Conservation (phyloP, 2,329 filamentous ascomycete species). For the Penicillium sp. region DNA sequence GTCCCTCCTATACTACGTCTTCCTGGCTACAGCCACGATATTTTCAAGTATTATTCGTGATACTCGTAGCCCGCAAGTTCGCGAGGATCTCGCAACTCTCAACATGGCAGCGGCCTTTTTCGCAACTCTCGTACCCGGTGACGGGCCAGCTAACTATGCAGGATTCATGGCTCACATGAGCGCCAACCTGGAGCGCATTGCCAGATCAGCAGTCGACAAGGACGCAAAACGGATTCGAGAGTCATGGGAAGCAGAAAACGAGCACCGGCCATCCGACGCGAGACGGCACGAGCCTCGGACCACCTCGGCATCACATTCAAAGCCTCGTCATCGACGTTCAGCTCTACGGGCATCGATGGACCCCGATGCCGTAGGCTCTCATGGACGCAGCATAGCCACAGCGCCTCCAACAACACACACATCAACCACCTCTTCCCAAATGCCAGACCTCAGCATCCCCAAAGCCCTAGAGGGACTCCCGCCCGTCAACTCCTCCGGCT, state of each 20-base stretch:
- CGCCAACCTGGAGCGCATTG: slow-evolving; percentile 87
- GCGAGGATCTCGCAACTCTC: slow-evolving; percentile 81
- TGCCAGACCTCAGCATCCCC: slow-evolving; percentile 21
- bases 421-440: slow-evolving; percentile 5
- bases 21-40: slow-evolving; percentile 83
- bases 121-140: slow-evolving; percentile 68
- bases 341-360: slow-evolving; percentile 7
- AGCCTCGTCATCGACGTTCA: slow-evolving; percentile 5
- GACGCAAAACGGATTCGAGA: slow-evolving; percentile 59
- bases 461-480: slow-evolving; percentile 29
- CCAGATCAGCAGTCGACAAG: slow-evolving; percentile 78
- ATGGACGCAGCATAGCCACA: not conserved
- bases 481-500: slow-evolving; percentile 31
- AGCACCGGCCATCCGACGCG: slow-evolving; percentile 2
- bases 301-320: slow-evolving; percentile 5
- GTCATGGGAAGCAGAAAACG: slow-evolving; percentile 25
- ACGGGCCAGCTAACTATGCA: slow-evolving; percentile 78
- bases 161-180: slow-evolving; percentile 87
- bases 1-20: slow-evolving; percentile 90
- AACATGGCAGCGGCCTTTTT: slow-evolving; percentile 84
- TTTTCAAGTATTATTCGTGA: slow-evolving; percentile 94
- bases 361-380: not conserved
- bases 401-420: slow-evolving; percentile 2
- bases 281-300: slow-evolving; percentile 25
- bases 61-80: slow-evolving; percentile 72